Evolutionary conservation across 768 basidiomycete species (phyloP).

Genomic region (Candolleomyces efflorescens): DNA sequence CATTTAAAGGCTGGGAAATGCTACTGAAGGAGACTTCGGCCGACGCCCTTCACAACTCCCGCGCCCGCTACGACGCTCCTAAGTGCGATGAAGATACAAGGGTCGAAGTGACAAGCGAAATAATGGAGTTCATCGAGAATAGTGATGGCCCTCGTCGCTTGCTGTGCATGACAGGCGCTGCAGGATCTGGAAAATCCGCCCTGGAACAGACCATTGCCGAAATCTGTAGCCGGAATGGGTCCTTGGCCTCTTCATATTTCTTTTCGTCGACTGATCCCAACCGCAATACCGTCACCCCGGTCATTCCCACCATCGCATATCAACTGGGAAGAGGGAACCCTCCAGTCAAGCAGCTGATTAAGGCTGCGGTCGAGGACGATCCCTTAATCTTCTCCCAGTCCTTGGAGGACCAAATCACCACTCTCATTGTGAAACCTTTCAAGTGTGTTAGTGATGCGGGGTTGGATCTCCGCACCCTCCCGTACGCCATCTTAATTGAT

Average conservation of each 20-base stretch:
- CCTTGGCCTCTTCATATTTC: neutral
- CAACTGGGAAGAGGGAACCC: neutral
- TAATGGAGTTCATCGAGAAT: neutral
- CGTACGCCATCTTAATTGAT: conserved; percentile 1
- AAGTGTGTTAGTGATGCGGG: too few relatives aligned
- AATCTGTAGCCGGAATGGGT: neutral
- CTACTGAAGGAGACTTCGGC: neutral
- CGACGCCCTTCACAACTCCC: neutral
- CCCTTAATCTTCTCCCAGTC: neutral
- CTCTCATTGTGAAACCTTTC: too few relatives aligned
- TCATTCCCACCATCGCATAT: conserved; percentile 1
- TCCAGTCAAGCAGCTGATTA: neutral
- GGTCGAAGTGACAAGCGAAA: neutral
- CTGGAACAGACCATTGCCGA: neutral
- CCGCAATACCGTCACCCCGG: neutral
- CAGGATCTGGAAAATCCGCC: conserved; percentile 1
- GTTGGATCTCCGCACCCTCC: neutral
- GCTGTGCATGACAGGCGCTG: neutral
- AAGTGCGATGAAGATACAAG: neutral
- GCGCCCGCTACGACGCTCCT: neutral
- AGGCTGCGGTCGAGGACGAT: neutral
- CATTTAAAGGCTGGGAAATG: too few relatives aligned
- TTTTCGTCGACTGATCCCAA: neutral
- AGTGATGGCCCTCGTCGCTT: neutral
- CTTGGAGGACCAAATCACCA: too few relatives aligned